Conservation (phyloP, 805 yeast genomes). For the Candida ficus region DNA sequence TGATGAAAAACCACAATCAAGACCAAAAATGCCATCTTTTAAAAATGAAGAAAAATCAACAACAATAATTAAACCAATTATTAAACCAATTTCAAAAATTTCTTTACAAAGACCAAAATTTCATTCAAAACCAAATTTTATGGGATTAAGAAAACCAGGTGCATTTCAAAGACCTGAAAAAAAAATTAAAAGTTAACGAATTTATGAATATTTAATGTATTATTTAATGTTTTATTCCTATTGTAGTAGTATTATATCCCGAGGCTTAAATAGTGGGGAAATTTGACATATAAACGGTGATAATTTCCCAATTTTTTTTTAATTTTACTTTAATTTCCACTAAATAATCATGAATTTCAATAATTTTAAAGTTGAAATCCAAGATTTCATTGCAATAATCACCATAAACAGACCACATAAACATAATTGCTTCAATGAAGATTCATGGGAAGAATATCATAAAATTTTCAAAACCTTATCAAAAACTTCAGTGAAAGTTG, state of each 20-base stretch:
- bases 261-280: no score
- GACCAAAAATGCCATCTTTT: no score
- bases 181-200: no score
- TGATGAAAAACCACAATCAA: no score
- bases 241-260: no score
- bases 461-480: constrained; percentile 43
- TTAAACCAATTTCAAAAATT: neutral
- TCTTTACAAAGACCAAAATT: constrained; percentile 22
- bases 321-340: neutral
- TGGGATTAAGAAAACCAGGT: constrained; percentile 26
- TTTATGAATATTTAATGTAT: constrained; percentile 11
- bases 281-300: neutral
- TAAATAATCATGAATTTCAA: constrained; percentile 6
- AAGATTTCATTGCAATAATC: constrained; percentile 36
- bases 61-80: neutral
- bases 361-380: constrained; percentile 16
- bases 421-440: constrained; percentile 52
- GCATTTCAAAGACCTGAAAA: constrained; percentile 25
- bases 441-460: constrained; percentile 54
- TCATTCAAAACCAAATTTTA: constrained; percentile 21
- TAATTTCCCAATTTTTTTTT: neutral
- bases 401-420: constrained; percentile 56
- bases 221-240: no score
- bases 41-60: neutral
- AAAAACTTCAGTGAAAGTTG: constrained; percentile 39